These are phyloP conservation scores for Galerina sulciceps DNA, from an alignment of 768 basidiomycete species.

Conservation along the genomic window DNA sequence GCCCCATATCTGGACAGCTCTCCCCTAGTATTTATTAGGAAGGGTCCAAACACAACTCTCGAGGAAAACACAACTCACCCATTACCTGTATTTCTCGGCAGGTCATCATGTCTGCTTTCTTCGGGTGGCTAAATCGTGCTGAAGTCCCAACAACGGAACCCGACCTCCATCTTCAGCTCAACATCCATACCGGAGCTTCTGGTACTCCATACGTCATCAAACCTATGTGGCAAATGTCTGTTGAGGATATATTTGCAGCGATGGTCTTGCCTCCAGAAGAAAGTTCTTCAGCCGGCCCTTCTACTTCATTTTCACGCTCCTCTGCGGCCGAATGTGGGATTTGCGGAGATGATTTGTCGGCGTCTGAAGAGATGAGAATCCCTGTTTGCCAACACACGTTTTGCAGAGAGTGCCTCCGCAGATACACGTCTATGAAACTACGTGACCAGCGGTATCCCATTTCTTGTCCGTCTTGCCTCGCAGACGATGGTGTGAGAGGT, in stretches of 20 bases:
- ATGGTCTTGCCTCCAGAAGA: neutral
- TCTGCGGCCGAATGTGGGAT: slow-evolving; percentile 12
- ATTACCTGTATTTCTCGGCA: too few relatives aligned
- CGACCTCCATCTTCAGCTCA: neutral
- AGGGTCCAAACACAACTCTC: too few relatives aligned
- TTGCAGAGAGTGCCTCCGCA: slow-evolving; percentile 22
- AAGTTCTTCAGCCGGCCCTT: neutral
- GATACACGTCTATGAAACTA: slow-evolving; percentile 15
- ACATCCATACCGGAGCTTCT: neutral
- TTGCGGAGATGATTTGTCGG: slow-evolving; percentile 17
- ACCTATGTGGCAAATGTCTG: neutral
- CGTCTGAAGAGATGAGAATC: slow-evolving; percentile 3
- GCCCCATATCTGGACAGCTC: too few relatives aligned
- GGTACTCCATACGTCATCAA: neutral
- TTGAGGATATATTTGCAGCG: slow-evolving; percentile 8
- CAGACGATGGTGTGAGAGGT: neutral
- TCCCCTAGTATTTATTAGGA: too few relatives aligned
- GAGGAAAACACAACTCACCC: too few relatives aligned
- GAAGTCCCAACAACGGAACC: too few relatives aligned
- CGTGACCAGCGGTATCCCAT: slow-evolving; percentile 21
- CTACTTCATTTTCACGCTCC: neutral
- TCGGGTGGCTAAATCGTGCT: too few relatives aligned
- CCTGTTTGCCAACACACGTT: slow-evolving; percentile 20
- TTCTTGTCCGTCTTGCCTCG: slow-evolving; percentile 19
- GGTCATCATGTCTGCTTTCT: too few relatives aligned